Base-by-base conservation (phyloP, 2,329 filamentous ascomycete species). In the Aspergillus udagawae region DNA sequence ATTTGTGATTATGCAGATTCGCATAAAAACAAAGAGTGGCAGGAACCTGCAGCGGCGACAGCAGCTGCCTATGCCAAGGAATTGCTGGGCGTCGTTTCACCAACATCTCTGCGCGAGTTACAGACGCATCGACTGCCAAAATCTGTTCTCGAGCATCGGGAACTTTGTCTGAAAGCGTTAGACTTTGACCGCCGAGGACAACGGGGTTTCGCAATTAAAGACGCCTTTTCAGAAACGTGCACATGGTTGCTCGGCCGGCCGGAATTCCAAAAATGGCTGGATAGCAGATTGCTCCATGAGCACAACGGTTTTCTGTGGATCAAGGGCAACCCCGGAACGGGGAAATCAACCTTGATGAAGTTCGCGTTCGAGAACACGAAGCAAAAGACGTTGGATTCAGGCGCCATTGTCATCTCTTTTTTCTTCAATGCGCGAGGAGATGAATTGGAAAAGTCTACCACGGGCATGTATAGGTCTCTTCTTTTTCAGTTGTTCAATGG, bases 401-500 rank as follows among this genome's bases (percentile, higher is more conserved):
- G 28, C 28, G 28, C 28, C 28, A 29, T 29, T 29, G 60, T 77
- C 0, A 55, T 80, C 1, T 76, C 74, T 0, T 82, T 81, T 63
- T 82, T 81, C 69, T 82, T 82, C 70, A 78, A 81, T 54, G 79
- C 79, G 0, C 66, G 77, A 54, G 80, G 79, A 0, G 66, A 70
- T 0, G 32, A 66, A 4, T 63, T 80, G 8, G 79, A 85, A 49
- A 81, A 71, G 53, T 76, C 80, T 0, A 70, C 73, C 0, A 27
- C 68, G 0, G 82, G 83, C 0, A 75, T 85, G 66, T 83, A 82
- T 59, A 73, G 81, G 2, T 80, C 80, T 0, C 54, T 85, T 0
- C 54, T 85, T 0, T 59, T 70, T 1, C 80, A 85, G 42, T 64
- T 85, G 0, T 65, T 85, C 0, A 25, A 70, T 0, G 60, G 66